These are phyloP conservation scores for Apiospora kogelbergensis DNA, from an alignment of 2,329 filamentous ascomycete genomes.

Conservation along the genomic window DNA sequence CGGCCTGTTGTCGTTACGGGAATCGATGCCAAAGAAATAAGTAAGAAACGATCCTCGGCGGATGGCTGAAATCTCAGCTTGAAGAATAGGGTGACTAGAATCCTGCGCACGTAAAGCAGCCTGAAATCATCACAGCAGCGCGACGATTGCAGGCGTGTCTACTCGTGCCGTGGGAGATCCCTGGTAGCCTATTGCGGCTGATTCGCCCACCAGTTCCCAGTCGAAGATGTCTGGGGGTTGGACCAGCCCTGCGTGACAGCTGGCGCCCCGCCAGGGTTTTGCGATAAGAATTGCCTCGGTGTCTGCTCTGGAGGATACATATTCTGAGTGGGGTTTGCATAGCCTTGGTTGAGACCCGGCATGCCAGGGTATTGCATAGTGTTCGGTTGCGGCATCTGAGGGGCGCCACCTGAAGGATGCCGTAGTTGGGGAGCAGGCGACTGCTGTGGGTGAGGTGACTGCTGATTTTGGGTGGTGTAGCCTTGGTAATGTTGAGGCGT, in stretches of 20 bases:
- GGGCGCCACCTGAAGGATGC: slow-evolving; percentile 48
- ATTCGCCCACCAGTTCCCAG: slow-evolving; percentile 55
- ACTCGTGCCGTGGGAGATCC: background rate
- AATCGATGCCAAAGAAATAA: background rate
- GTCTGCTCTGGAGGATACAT: slow-evolving; percentile 65
- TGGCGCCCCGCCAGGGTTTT: slow-evolving; percentile 51
- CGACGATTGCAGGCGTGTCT: background rate
- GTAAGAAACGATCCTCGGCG: background rate
- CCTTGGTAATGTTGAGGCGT: slow-evolving; percentile 56
- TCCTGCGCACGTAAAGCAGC: slow-evolving; percentile 9
- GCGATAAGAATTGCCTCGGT: slow-evolving; percentile 67
- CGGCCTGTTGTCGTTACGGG: background rate
- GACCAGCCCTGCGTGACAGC: slow-evolving; percentile 54
- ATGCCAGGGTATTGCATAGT: slow-evolving; percentile 63
- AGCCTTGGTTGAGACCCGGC: slow-evolving; percentile 59
- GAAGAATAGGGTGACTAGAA: slow-evolving; percentile 15
- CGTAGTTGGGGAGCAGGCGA: slow-evolving; percentile 61
- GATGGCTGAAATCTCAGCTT: background rate
- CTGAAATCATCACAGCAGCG: slow-evolving; percentile 8
- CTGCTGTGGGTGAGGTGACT: slow-evolving; percentile 51
- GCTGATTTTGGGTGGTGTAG: slow-evolving; percentile 52
- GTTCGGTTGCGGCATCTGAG: slow-evolving; percentile 53
- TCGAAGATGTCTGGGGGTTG: slow-evolving; percentile 62
- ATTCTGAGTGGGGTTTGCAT: slow-evolving; percentile 53
- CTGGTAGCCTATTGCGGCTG: slow-evolving; percentile 41